Evolutionary conservation across 495 filamentous ascomycete genomes (phyloP).

Genomic region (Lasiosphaeria miniovina): DNA sequence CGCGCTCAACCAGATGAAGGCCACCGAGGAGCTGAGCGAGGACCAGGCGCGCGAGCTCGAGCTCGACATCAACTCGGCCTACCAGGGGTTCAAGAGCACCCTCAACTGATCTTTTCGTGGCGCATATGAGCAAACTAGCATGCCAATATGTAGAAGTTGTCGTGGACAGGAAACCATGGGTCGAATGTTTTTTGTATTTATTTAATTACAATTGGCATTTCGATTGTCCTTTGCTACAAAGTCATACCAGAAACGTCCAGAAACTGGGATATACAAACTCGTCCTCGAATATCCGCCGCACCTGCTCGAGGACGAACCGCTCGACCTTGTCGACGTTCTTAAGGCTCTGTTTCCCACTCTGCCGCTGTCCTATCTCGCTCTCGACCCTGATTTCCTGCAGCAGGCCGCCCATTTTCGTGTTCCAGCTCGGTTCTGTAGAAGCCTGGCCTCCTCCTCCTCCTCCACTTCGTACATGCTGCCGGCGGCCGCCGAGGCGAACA

Average conservation of each 20-base stretch:
- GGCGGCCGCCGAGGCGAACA: no score
- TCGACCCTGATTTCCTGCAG: conserved; percentile 92
- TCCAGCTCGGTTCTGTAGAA: conserved; percentile 18
- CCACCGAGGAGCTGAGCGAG: conserved; percentile 83
- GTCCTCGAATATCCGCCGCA: conserved; percentile 94
- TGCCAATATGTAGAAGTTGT: neutral
- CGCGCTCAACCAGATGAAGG: conserved; percentile 93
- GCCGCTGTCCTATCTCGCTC: conserved; percentile 91
- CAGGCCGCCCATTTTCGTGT: conserved; percentile 61
- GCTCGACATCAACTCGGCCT: conserved; percentile 85
- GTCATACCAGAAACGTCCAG: conserved; percentile 88
- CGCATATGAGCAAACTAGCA: neutral
- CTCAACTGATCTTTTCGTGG: conserved; percentile 25
- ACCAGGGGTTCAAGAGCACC: conserved; percentile 78
- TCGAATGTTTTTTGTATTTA: neutral
- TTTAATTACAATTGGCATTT: conserved; percentile 11
- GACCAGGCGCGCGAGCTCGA: conserved; percentile 83
- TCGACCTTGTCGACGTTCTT: conserved; percentile 99
- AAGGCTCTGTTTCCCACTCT: conserved; percentile 85
- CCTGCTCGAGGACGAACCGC: conserved; percentile 93
- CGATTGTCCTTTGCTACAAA: no score
- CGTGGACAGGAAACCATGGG: no score
- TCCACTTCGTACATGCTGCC: conserved; percentile 6
- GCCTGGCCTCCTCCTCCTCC: conserved; percentile 18
- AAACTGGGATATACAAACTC: conserved; percentile 98